Evolutionary conservation across 2,329 filamentous ascomycete genomes (phyloP).

Genomic region (Microcera coccophila): DNA sequence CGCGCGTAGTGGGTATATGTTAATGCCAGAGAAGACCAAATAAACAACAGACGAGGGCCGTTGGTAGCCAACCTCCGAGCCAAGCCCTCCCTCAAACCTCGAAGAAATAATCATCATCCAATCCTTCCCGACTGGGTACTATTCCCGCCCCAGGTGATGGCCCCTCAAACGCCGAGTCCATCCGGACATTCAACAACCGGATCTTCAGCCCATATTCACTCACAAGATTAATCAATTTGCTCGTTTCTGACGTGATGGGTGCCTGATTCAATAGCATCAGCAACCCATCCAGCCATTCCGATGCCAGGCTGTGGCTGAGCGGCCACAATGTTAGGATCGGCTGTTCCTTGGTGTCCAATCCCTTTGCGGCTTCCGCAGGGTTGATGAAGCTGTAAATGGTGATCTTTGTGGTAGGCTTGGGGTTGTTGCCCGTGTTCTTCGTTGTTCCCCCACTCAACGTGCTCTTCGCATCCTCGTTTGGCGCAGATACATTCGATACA

Average conservation of each 20-base stretch:
- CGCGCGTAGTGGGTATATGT: constrained; percentile 6
- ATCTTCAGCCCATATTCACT: constrained; percentile 92
- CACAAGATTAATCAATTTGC: constrained; percentile 80
- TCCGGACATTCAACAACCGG: constrained; percentile 81
- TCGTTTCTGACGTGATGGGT: constrained; percentile 95
- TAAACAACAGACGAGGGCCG: constrained; percentile 1
- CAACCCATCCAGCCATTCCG: constrained; percentile 94
- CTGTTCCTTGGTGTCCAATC: constrained; percentile 53
- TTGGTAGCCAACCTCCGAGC: not conserved
- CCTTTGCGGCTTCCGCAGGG: constrained; percentile 35
- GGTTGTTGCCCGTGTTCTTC: constrained; percentile 32
- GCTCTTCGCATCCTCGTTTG: constrained; percentile 49
- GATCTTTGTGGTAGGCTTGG: constrained; percentile 71
- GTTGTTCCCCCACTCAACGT: constrained; percentile 41
- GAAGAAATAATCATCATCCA: constrained; percentile 94
- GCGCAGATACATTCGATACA: constrained; percentile 82
- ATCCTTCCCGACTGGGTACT: constrained; percentile 75
- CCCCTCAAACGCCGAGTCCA: constrained; percentile 70
- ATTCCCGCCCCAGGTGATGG: constrained; percentile 65
- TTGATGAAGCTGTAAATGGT: constrained; percentile 75
- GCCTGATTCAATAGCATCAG: constrained; percentile 93
- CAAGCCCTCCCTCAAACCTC: constrained; percentile 50
- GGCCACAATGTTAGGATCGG: constrained; percentile 81
- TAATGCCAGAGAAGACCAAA: constrained; percentile 7
- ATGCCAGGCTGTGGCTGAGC: constrained; percentile 74